Percentiles rank a stretch among this genome's conserved stretches.
phyloP scores from a whole-genome alignment of 805 yeast species.

The Metschnikowia matae region DNA sequence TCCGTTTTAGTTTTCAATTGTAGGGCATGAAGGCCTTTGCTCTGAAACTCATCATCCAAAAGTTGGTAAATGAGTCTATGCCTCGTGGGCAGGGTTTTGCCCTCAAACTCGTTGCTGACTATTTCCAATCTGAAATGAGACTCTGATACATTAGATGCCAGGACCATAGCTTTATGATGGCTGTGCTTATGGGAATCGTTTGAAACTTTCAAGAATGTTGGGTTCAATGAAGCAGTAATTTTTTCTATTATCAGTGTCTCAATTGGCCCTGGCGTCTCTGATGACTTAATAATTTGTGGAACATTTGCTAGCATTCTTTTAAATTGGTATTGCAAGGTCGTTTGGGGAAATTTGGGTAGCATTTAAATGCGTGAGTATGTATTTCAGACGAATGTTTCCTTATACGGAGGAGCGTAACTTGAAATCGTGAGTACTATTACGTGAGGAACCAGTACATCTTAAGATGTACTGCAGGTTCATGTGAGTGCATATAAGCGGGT shows the following conservation, averaged over 20 bases:
- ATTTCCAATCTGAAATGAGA: conserved; percentile 78
- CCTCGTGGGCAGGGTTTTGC: conserved; percentile 63
- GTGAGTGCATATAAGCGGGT: too few relatives aligned
- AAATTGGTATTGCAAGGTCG: background rate
- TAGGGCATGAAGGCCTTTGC: conserved; percentile 79
- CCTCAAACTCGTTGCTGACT: conserved; percentile 65
- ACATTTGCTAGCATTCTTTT: conserved; percentile 10
- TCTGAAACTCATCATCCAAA: conserved; percentile 66
- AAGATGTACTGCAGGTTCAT: too few relatives aligned
- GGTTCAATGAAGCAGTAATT: conserved; percentile 41
- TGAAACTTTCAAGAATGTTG: conserved; percentile 45
- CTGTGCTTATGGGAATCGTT: conserved; percentile 89
- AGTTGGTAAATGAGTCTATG: conserved; percentile 71
- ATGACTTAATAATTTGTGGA: conserved; percentile 10
- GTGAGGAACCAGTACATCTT: too few relatives aligned
- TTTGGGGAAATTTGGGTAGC: conserved; percentile 3
- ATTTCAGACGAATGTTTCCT: background rate
- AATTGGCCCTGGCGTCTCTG: conserved; percentile 41
- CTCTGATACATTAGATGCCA: conserved; percentile 66
- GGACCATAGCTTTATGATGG: conserved; percentile 78
- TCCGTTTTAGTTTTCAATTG: conserved; percentile 81
- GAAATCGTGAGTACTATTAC: background rate
- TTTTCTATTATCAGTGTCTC: conserved; percentile 46
- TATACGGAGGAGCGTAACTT: background rate
- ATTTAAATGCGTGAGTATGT: conserved; percentile 2